Evolutionary conservation across 2,329 filamentous ascomycete genomes (phyloP).

Genomic region (Trichoderma sp.): DNA sequence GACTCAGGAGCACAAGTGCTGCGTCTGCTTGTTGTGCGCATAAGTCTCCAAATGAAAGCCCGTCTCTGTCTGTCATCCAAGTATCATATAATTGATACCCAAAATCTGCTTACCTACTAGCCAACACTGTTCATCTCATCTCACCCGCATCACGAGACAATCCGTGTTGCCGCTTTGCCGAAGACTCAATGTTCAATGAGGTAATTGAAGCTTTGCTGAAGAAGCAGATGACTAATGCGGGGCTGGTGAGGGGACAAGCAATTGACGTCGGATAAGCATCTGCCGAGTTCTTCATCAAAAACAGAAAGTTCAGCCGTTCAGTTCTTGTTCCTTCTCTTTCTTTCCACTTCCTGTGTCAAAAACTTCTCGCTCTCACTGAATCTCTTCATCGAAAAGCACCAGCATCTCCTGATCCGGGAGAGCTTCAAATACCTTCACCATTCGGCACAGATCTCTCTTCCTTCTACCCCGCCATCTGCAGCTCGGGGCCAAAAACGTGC

Average conservation of each 20-base stretch:
- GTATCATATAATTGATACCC: no score
- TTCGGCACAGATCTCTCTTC: constrained; percentile 3
- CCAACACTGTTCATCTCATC: neutral
- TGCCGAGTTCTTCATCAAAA: constrained; percentile 1
- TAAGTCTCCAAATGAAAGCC: no score
- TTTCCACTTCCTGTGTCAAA: neutral
- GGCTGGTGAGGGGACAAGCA: constrained; percentile 3
- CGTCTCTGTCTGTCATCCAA: no score
- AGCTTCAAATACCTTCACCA: neutral
- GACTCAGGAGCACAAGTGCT: no score
- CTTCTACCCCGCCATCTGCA: constrained; percentile 23
- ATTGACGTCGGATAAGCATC: constrained; percentile 11
- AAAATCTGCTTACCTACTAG: no score
- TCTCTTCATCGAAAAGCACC: neutral
- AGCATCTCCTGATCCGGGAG: constrained; percentile 4
- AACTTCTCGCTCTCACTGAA: neutral
- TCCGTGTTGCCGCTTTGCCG: constrained; percentile 6
- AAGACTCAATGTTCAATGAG: neutral
- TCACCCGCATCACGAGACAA: neutral
- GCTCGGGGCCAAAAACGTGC: constrained; percentile 11
- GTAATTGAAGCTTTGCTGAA: neutral
- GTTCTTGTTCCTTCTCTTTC: neutral
- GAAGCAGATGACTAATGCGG: constrained; percentile 20
- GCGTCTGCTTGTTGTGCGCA: no score
- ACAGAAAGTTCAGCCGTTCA: neutral